Conservation (phyloP, 169 alveolate genomes). For the Plasmodium inui region DNA sequence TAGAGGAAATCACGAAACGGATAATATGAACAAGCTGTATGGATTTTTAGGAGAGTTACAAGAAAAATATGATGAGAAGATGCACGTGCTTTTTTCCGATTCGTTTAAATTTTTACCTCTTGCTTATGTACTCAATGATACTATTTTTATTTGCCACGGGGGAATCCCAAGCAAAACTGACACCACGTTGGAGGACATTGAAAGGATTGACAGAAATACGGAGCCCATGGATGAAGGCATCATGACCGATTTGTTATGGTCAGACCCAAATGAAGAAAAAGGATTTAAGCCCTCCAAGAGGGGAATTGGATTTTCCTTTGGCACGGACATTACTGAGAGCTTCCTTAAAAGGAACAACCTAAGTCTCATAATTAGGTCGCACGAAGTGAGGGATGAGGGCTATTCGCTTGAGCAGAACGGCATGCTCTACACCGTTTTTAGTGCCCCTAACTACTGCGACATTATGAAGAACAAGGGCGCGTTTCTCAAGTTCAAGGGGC, state of each 20-base stretch:
- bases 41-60: conserved; percentile 99
- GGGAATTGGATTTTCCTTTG: conserved; percentile 97
- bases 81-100: conserved; percentile 93
- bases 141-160: conserved; percentile 98
- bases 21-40: conserved; percentile 96
- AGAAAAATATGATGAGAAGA: conserved; percentile 95
- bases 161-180: conserved; percentile 96
- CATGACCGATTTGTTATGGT: conserved; percentile 98
- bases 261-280: conserved; percentile 96
- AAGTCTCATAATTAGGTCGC: conserved; percentile 95
- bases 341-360: conserved; percentile 94
- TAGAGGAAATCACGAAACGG: conserved; percentile 99
- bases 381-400: conserved; percentile 99
- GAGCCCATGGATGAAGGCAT: conserved; percentile 97
- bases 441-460: conserved; percentile 99
- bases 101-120: conserved; percentile 96
- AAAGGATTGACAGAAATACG: conserved; percentile 92
- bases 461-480: conserved; percentile 99
- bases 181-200: conserved; percentile 94
- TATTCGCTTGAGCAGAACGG: conserved; percentile 98
- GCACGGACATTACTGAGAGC: conserved; percentile 97
- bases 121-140: conserved; percentile 95
- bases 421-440: conserved; percentile 96
- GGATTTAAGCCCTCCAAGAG: conserved; percentile 98
- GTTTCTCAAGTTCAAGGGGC: conserved; percentile 78